Base-by-base conservation (phyloP, 2,329 filamentous ascomycete genomes). In the Setomelanomma holmii region DNA sequence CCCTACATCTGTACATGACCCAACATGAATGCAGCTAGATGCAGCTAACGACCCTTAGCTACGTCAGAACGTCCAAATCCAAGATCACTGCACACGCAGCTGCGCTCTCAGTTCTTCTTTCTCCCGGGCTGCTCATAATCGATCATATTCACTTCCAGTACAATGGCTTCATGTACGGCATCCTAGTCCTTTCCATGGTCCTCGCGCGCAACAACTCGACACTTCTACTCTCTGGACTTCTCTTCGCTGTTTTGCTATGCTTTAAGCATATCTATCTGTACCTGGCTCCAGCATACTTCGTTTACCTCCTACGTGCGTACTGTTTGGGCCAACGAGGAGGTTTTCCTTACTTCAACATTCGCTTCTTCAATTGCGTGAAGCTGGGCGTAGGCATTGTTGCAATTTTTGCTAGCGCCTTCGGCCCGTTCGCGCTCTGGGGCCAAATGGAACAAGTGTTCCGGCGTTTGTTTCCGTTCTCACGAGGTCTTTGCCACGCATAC, bases 71-170 rank as follows among this genome's bases (percentile, higher is more conserved):
- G 2, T 84, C 88, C 2, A 84, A 87, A 36, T 84, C 85, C n/a
- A 92, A 87, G 69, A 86, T 86, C 39, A 86, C 90, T 41, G 89
- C 92, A 10, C 92, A 97, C 69, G 91, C 90, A 20, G 90, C 89
- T 40, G 92, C 93, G 20, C 82, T 98, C 49, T 97, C 93, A 1
- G 87, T 99, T 53, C 80, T 98, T 3, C 84, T 98, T 11, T 98
- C 93, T 0, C 95, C 95, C 0, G 95, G 93, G 1, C 84, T 99
- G 30, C 82, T 99, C 54, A 96, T 99, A 72, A 98, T 99, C 74
- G 95, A 99, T 71, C 95, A 99, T 74, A 93, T 97, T 60, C 93
- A 97, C 75, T 99, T 99, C 75, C 95, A 99, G 80, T 99, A 99
- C 80, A 99, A 99, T 79, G 93, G 95, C 35, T 92, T 93, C 77